Evolutionary conservation across 257 asterid genomes (phyloP).

Genomic region (Striga asiatica): DNA sequence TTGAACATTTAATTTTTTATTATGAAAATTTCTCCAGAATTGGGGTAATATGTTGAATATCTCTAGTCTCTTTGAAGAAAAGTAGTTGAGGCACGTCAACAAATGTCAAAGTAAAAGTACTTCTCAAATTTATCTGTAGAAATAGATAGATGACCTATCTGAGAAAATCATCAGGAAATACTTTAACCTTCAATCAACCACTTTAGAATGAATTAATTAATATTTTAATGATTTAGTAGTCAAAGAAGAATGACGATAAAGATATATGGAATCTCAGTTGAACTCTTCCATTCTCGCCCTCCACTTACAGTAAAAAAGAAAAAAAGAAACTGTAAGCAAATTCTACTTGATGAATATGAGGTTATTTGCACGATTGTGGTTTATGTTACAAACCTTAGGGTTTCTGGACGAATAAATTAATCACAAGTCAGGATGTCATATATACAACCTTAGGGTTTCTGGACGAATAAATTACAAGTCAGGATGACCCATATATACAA

Average conservation of each 20-base stretch:
- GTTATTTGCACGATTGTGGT: too few relatives aligned
- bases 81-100: neutral
- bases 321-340: neutral
- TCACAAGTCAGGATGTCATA: too few relatives aligned
- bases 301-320: neutral
- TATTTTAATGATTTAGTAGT: too few relatives aligned
- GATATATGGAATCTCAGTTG: too few relatives aligned
- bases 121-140: neutral
- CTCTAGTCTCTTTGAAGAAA: conserved; percentile 5
- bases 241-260: neutral
- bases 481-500: too few relatives aligned
- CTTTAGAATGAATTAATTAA: neutral
- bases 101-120: neutral
- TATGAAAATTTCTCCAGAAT: neutral
- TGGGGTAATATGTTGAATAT: neutral
- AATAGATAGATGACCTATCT: too few relatives aligned
- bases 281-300: neutral
- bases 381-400: too few relatives aligned
- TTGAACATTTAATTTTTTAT: too few relatives aligned
- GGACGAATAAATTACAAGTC: too few relatives aligned
- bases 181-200: neutral
- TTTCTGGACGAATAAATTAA: too few relatives aligned
- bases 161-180: neutral
- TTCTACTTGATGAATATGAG: too few relatives aligned
- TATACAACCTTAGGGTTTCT: too few relatives aligned